Percentiles rank a stretch among this genome's conserved stretches.
Conservation (phyloP, 805 yeast species). For the Candida gorgasii region DNA sequence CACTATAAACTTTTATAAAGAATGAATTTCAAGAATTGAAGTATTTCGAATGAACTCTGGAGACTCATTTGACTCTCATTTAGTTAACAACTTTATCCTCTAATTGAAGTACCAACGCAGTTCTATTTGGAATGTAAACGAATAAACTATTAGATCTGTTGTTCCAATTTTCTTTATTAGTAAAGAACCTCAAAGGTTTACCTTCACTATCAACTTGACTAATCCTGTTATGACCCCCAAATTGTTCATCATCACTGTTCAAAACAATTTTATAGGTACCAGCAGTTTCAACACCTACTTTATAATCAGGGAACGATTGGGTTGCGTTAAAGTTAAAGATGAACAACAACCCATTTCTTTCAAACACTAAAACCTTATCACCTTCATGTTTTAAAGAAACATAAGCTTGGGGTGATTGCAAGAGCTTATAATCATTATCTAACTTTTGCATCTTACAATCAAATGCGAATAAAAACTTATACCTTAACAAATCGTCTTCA, state of each 20-base stretch:
- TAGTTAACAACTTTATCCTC: slow-evolving; percentile 10
- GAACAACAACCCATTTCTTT: slow-evolving; percentile 81
- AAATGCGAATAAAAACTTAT: slow-evolving; percentile 75
- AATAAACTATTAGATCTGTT: slow-evolving; percentile 72
- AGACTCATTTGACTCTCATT: not conserved
- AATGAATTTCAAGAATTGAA: no score
- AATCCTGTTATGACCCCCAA: slow-evolving; percentile 82
- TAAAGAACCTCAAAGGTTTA: slow-evolving; percentile 52
- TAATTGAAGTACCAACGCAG: slow-evolving; percentile 42
- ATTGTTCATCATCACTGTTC: slow-evolving; percentile 67
- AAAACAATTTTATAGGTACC: slow-evolving; percentile 77
- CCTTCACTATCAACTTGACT: slow-evolving; percentile 42
- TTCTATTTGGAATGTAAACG: slow-evolving; percentile 79
- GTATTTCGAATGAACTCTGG: not conserved
- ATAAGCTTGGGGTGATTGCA: slow-evolving; percentile 70
- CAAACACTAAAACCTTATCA: slow-evolving; percentile 88
- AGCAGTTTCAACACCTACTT: slow-evolving; percentile 81
- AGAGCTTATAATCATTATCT: slow-evolving; percentile 72
- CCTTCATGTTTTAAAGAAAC: slow-evolving; percentile 84
- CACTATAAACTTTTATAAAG: no score
- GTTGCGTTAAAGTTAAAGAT: slow-evolving; percentile 90
- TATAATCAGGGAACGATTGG: slow-evolving; percentile 78
- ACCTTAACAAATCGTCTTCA: slow-evolving; percentile 77
- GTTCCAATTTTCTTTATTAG: slow-evolving; percentile 81
- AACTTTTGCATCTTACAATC: slow-evolving; percentile 81